Evolutionary conservation across 106 monocot species (phyloP).

Genomic region (Ottelia alismoides): DNA sequence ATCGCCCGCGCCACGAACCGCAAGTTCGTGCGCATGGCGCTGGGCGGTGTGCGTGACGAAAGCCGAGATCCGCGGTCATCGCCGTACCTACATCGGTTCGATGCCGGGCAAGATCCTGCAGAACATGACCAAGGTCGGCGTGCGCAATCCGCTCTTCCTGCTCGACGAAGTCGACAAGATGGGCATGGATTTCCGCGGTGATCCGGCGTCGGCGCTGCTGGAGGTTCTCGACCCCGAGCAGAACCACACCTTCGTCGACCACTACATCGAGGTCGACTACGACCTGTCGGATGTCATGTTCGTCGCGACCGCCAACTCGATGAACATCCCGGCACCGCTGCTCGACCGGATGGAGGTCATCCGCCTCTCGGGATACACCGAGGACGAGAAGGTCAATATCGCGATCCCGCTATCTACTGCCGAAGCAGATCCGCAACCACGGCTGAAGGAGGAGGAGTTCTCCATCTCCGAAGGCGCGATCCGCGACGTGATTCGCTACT

Average conservation of each 20-base stretch:
- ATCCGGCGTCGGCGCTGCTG: conserved; percentile 5
- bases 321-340: conserved; percentile 2
- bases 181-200: neutral
- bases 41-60: conserved; percentile 6
- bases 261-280: conserved; percentile 6
- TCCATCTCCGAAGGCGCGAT: no score
- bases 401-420: conserved; percentile 5
- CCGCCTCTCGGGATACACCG: conserved; percentile 1
- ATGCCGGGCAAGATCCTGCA: conserved; percentile 6
- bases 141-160: conserved; percentile 3
- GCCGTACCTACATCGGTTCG: conserved; percentile 4
- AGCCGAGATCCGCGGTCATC: conserved; percentile 7
- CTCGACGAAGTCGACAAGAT: conserved; percentile 8
- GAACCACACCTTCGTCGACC: conserved; percentile 5
- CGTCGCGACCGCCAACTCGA: conserved; percentile 4
- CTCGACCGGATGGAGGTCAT: conserved; percentile 11
- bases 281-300: conserved; percentile 9
- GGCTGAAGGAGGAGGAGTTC: no score
- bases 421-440: no score
- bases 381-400: conserved; percentile 4
- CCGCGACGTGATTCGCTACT: no score
- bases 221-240: conserved; percentile 13
- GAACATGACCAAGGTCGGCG: conserved; percentile 3
- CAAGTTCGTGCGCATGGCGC: conserved; percentile 4
- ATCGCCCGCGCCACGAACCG: conserved; percentile 2